Evolutionary conservation across 2,329 filamentous ascomycete species (phyloP).

Genomic region (Colletotrichum cuscutae): DNA sequence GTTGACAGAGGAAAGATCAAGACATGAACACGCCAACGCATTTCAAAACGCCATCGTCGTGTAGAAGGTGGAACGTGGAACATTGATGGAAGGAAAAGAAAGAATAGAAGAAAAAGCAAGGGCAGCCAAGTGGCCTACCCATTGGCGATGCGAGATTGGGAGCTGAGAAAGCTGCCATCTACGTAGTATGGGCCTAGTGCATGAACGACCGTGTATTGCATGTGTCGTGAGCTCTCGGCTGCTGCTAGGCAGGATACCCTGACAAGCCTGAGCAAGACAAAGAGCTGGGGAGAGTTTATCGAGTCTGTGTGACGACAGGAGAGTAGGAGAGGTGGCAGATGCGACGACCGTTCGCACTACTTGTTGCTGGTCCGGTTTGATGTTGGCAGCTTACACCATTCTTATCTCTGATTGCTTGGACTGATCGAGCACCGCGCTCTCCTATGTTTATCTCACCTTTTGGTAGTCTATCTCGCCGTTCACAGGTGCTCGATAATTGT

Average conservation of each 20-base stretch:
- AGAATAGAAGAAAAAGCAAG: background rate
- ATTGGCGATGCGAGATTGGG: background rate
- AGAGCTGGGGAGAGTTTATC: background rate
- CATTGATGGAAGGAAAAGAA: background rate
- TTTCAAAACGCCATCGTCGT: background rate
- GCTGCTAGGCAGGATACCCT: background rate
- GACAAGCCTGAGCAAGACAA: background rate
- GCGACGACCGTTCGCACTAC: background rate
- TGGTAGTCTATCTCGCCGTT: too few species aligned
- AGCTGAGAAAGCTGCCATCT: background rate
- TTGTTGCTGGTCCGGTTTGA: constrained; percentile 18
- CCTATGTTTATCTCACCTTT: background rate
- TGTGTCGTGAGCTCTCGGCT: background rate
- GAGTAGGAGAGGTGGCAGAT: background rate
- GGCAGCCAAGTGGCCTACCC: background rate
- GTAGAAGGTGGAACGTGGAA: background rate
- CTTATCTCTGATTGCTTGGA: constrained; percentile 1
- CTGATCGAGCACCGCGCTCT: background rate
- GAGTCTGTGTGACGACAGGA: background rate
- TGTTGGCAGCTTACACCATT: constrained; percentile 11
- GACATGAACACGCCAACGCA: background rate
- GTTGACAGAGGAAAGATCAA: constrained; percentile 3
- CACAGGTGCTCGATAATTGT: too few species aligned
- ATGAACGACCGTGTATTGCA: constrained; percentile 14
- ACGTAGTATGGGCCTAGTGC: background rate